A percentile compares a stretch with the other conserved stretches of the same genome.
Conservation (phyloP, 129 eudicot species). For the Gnaphalium uliginosum region DNA sequence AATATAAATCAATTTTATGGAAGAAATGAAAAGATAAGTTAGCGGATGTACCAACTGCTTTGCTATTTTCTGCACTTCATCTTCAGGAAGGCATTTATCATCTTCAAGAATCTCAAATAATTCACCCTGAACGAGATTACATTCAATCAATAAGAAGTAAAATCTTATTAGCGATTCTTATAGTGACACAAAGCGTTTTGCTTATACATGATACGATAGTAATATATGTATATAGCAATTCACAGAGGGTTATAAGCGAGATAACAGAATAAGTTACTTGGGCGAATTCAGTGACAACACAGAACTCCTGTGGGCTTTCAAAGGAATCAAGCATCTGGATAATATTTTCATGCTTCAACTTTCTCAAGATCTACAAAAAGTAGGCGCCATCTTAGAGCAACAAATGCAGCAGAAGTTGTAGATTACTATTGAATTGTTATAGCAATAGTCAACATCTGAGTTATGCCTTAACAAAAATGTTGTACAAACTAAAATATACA, state of each 20-base stretch:
- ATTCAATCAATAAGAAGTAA: constrained; percentile 1
- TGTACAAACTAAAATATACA: neutral
- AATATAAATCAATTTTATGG: neutral
- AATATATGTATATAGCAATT: neutral
- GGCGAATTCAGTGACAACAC: constrained; percentile 98
- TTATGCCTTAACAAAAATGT: neutral
- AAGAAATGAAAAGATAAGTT: constrained; percentile 13
- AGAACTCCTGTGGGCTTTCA: constrained; percentile 95
- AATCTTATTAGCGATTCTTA: constrained; percentile 7
- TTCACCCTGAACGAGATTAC: constrained; percentile 64
- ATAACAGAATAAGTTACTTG: constrained; percentile 49
- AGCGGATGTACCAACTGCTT: constrained; percentile 79
- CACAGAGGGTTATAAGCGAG: neutral
- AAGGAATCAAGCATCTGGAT: constrained; percentile 95
- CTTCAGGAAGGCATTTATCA: constrained; percentile 97
- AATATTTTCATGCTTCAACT: constrained; percentile 91
- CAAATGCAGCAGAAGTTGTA: constrained; percentile 2
- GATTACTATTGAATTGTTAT: neutral
- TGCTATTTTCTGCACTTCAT: constrained; percentile 92
- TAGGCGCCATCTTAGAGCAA: constrained; percentile 3
- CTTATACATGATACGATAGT: constrained; percentile 10
- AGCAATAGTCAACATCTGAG: neutral
- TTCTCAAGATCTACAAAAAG: constrained; percentile 74
- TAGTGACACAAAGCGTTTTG: neutral
- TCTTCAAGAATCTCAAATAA: constrained; percentile 96